Percentiles rank a stretch among this genome's conserved stretches.
Evolutionary conservation across 2,329 filamentous ascomycete genomes (phyloP).

Genomic region (Aspergillus ustus): DNA sequence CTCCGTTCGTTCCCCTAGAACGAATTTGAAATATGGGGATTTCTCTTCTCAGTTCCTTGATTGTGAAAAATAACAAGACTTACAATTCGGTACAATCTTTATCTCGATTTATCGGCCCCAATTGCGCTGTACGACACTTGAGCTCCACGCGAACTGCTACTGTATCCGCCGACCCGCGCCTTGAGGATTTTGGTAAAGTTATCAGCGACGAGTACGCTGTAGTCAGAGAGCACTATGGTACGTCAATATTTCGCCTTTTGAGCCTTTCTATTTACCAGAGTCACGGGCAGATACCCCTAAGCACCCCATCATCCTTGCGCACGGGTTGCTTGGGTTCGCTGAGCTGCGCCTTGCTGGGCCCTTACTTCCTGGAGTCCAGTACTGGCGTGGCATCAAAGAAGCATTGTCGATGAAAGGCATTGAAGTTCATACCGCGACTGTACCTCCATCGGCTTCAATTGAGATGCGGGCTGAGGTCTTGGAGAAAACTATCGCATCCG

Average conservation of each 20-base stretch:
- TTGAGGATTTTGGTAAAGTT: constrained; percentile 56
- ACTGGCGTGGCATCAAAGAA: constrained; percentile 68
- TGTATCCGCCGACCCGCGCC: constrained; percentile 52
- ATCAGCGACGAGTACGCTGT: constrained; percentile 67
- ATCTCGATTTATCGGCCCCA: neutral
- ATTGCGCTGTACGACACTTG: constrained; percentile 22
- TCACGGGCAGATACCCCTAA: constrained; percentile 49
- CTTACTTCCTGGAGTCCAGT: constrained; percentile 62
- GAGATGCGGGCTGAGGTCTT: constrained; percentile 61
- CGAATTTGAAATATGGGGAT: constrained; percentile 27
- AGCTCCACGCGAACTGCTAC: too few relatives aligned
- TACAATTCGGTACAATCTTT: neutral
- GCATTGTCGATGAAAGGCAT: constrained; percentile 60
- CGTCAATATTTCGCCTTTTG: neutral
- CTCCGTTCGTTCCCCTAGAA: neutral
- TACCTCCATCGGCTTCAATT: constrained; percentile 64
- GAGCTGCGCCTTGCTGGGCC: constrained; percentile 61
- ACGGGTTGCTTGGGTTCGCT: constrained; percentile 70
- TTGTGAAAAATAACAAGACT: constrained; percentile 1
- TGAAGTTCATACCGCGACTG: constrained; percentile 64
- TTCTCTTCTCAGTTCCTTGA: constrained; percentile 16
- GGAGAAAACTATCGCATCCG: constrained; percentile 56
- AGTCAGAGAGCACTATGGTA: constrained; percentile 63
- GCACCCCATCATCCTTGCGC: constrained; percentile 65
- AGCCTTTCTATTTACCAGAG: neutral